Base-by-base conservation (phyloP, 2,329 filamentous ascomycete genomes). In the Atkinsonella hypoxylon region DNA sequence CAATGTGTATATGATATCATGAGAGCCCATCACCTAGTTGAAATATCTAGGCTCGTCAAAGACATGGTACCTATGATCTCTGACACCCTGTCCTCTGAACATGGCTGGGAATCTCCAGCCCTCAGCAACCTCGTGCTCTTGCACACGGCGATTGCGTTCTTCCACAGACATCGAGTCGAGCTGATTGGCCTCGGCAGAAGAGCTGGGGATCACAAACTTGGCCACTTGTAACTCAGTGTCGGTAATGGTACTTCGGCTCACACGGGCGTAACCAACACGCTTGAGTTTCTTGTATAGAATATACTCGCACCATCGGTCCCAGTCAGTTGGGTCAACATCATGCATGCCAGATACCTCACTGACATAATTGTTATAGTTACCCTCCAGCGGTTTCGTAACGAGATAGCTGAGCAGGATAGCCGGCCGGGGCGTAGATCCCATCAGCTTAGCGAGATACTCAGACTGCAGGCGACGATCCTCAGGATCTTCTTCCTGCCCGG, bases 231-330 rank as follows among this genome's bases (percentile, higher is more conserved):
- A 75, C 70, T 98, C 93, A 2, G 93, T 98, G 64, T 98, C 93
- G 12, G 93, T 98, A 59, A 98, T 97, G 1, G 88, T 94, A 59
- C 83, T 83, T 59, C 93, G 78, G 60, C 85, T 91, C 48, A 98
- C 84, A 49, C 93, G 76, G 4, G 93, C 93, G 65, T 98, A 98
- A 1, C 89, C 91, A 0, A 86, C 84, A 54, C 91, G 79, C 68
- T 83, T 84, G 55, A 98, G 70, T 12, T 83, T 83, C 74, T 96
- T 96, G 76, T 89, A 98, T 26, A 98, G 72, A 57, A 98, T 96
- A 68, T 98, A 98, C 72, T 98, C 91, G 72, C 93, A 98, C 93
- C 93, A 98, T 50, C 93, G 77, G 67, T 98, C 93, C 89, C 89
- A 95, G 65, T 98, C 93, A 3, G 76, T 83, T 0, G 83, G 79